phyloP scores from a whole-genome alignment of 2,329 filamentous ascomycete genomes.

The Apiospora saccharicola region DNA sequence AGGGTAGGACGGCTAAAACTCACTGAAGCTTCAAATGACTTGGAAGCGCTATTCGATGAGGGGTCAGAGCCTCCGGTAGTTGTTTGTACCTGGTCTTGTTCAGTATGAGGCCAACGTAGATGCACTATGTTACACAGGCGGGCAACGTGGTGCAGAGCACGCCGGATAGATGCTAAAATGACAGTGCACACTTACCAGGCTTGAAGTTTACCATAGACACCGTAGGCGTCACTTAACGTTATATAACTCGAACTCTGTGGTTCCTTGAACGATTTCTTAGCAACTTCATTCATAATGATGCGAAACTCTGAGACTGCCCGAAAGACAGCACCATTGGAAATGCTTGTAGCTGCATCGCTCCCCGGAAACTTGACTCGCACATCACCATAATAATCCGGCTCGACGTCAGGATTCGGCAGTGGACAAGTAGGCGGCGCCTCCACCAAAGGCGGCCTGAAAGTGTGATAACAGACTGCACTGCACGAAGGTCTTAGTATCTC shows the following conservation, averaged over 20 bases:
- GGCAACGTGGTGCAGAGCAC: not conserved
- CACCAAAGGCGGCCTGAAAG: slow-evolving; percentile 39
- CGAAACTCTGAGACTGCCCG: slow-evolving; percentile 40
- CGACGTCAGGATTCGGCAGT: slow-evolving; percentile 39
- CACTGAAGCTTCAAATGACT: slow-evolving; percentile 48
- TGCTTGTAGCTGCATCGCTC: slow-evolving; percentile 32
- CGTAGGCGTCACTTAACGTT: slow-evolving; percentile 33
- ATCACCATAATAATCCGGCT: slow-evolving; percentile 45
- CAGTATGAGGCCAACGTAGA: not conserved
- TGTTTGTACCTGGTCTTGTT: slow-evolving; percentile 6
- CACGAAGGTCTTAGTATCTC: slow-evolving; percentile 25
- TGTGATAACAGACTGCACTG: slow-evolving; percentile 35
- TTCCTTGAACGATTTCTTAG: slow-evolving; percentile 26
- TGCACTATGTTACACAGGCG: not conserved
- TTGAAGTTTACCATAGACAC: slow-evolving; percentile 32
- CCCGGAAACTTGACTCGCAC: slow-evolving; percentile 46
- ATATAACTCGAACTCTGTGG: slow-evolving; percentile 28
- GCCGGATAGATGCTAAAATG: not conserved
- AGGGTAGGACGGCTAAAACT: slow-evolving; percentile 28
- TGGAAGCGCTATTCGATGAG: slow-evolving; percentile 43
- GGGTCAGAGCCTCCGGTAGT: slow-evolving; percentile 37
- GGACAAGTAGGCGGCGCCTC: slow-evolving; percentile 39
- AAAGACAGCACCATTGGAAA: slow-evolving; percentile 40
- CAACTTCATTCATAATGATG: slow-evolving; percentile 45
- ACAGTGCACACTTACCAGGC: slow-evolving; percentile 38